Base-by-base conservation (phyloP, 768 basidiomycete species). In the Krasilnikovozyma curviuscula region DNA sequence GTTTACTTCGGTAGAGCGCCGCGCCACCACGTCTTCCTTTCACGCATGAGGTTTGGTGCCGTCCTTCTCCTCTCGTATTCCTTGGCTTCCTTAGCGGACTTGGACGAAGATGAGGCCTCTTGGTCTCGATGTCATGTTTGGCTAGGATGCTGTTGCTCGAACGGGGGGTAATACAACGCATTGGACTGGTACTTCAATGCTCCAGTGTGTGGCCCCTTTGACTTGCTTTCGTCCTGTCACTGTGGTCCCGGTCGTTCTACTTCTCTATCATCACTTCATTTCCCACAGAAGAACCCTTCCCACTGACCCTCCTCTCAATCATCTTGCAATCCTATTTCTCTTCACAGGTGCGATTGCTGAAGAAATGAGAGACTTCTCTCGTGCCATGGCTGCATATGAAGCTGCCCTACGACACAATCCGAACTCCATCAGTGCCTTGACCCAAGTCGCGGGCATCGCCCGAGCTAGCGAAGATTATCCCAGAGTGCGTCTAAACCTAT, bases 401-500 rank as follows among this genome's bases (percentile, higher is more conserved):
- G 79, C 82, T 60, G 89, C 89, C 2, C 72, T 97, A 55, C 78
- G 86, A 66, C 88, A 95, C 70, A 97, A 95, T 61, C 81, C 88
- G 59, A 74, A 77, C 65, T 89, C 83, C 59, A 71, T 91, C 55
- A 72, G 79, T 59, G 88, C 85, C 34, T 76, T 97, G 55, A 86
- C 83, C 32, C 83, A 88, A 63, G 83, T 91, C 34, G 91, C 89
- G 61, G 81, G 83, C 54, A 91, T 95, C 65, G 86, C 84, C 66
- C 79, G 91, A 70, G 84, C 86, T 71, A 85, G 83, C 64, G 91
- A 98, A 67, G 85, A 97, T 66, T 93, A 89, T 67, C 78, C 82
- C 67, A 89, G 85, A 77, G 84, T 84, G 61, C 63, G 72, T 61
- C 58, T 57, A 16, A 7, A 6, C 16, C 5, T 19, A 23, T 25